Evolutionary conservation across 306 rosid genomes (phyloP).

Genomic region (Abrus precatorius): DNA sequence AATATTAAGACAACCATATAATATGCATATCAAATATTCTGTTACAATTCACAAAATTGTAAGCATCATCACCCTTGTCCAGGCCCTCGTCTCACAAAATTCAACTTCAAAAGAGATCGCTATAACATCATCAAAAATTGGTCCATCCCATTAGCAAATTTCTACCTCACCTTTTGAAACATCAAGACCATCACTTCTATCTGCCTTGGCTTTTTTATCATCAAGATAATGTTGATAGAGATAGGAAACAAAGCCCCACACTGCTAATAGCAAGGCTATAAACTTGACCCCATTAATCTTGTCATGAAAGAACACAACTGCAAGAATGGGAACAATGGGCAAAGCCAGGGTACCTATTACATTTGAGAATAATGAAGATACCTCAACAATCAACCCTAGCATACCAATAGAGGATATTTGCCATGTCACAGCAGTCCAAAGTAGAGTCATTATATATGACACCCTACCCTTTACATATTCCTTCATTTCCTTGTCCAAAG

Average conservation of each 20-base stretch:
- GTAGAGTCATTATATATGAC: constrained; percentile 68
- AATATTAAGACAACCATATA: no score
- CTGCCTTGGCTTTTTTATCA: constrained; percentile 51
- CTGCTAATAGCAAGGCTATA: constrained; percentile 64
- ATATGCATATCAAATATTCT: not conserved
- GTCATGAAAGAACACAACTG: constrained; percentile 62
- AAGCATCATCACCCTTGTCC: not conserved
- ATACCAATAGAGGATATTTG: constrained; percentile 62
- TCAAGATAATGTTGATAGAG: constrained; percentile 67
- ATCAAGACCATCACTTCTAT: constrained; percentile 28
- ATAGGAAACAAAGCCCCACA: constrained; percentile 73
- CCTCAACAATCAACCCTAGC: constrained; percentile 71
- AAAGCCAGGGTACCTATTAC: constrained; percentile 59
- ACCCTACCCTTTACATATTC: constrained; percentile 59
- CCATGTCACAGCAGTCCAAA: constrained; percentile 74
- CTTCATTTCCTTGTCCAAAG: constrained; percentile 58
- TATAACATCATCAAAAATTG: constrained; percentile 6
- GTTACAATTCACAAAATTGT: constrained; percentile 1
- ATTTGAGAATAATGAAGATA: constrained; percentile 69
- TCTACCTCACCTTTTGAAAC: constrained; percentile 45
- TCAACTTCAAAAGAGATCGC: not conserved
- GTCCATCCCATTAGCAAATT: constrained; percentile 46
- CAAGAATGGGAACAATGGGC: constrained; percentile 64
- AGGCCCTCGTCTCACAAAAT: not conserved
- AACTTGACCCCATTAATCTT: constrained; percentile 64